Base-by-base conservation (phyloP, 2,329 filamentous ascomycete species). In the Claviceps paspali region DNA sequence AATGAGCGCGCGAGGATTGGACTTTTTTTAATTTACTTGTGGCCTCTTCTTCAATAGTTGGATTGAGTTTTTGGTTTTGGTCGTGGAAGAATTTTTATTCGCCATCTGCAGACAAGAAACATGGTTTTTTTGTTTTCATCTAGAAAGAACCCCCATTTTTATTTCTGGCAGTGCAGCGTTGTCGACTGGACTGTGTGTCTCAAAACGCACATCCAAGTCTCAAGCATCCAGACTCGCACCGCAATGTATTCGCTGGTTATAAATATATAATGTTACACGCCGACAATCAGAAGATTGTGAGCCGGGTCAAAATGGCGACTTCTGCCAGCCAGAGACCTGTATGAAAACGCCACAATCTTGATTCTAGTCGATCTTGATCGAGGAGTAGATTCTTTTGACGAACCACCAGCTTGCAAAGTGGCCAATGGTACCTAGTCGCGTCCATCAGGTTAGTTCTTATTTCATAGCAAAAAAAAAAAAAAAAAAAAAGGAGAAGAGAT, bases 361-460 rank as follows among this genome's bases (percentile, higher is more conserved):
- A 2, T 4, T 41, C 58, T 64, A 98, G 56, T 98, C 91, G 46
- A 98, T 86, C 68, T 98, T 98, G 64, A 98, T 93, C n/a, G 87
- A 95, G 18, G 76, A 67, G 59, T 98, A 98, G 43, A 98, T 98
- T 57, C 82, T 88, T 47, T 83, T 76, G 37, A 93, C 81, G 55
- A 98, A 98, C 55, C 81, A 73, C 84, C 87, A 96, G 56, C 85
- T 92, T 7, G 91, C 77, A 50, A 95, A 85, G 65, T 91, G 95
- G 38, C 91, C 91, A 54, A 98, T 96, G 1, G 88, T 82, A 23
- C 88, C 91, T 95, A 45, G 35, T 35, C 5, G 19, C 26, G 33
- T 38, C 26, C 22, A 30, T 24, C 18, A 36, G 15, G 34, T 39
- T 15, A 24, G 27, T 14, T 17, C 8, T 15, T 33, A 68, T 82